Evolutionary conservation across 495 filamentous ascomycete genomes (phyloP).

Genomic region (Aspergillus diversus): DNA sequence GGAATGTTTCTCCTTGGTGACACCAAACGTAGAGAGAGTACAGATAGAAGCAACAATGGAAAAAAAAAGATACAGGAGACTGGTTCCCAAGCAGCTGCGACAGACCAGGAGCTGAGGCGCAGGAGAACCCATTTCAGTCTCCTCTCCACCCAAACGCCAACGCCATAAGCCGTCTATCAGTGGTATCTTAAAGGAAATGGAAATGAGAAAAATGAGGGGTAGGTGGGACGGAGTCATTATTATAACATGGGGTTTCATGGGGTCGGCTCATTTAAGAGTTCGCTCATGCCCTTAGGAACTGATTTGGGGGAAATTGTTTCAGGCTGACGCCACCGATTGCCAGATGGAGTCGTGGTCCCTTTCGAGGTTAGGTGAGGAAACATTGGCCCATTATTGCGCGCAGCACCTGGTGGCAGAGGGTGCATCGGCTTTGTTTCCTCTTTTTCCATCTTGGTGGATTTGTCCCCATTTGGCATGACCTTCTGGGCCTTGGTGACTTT

Average conservation of each 20-base stretch:
- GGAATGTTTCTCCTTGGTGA: background rate
- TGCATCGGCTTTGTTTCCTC: constrained; percentile 41
- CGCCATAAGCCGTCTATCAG: constrained; percentile 44
- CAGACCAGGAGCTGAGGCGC: background rate
- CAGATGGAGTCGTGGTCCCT: constrained; percentile 21
- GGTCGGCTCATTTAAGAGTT: constrained; percentile 34
- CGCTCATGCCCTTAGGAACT: constrained; percentile 43
- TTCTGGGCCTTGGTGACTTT: constrained; percentile 43
- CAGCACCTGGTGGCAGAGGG: constrained; percentile 43
- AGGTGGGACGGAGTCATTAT: constrained; percentile 16
- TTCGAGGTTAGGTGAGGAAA: constrained; percentile 31
- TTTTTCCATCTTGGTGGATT: constrained; percentile 32
- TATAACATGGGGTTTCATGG: constrained; percentile 15
- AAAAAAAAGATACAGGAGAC: constrained; percentile 5
- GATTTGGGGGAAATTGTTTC: constrained; percentile 43
- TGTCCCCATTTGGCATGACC: constrained; percentile 25
- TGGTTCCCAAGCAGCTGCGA: constrained; percentile 1
- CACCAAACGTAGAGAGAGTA: background rate
- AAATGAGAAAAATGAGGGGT: constrained; percentile 16
- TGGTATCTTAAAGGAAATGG: constrained; percentile 42
- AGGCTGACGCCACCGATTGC: constrained; percentile 25
- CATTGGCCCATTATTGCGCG: constrained; percentile 45
- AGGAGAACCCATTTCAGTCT: background rate
- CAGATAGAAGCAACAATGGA: background rate
- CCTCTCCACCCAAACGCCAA: constrained; percentile 32